Percentiles rank a stretch among this genome's conserved stretches.
Evolutionary conservation across 2,329 filamentous ascomycete species (phyloP).

Genomic region (Pseudopyrenochaeta lycopersici): DNA sequence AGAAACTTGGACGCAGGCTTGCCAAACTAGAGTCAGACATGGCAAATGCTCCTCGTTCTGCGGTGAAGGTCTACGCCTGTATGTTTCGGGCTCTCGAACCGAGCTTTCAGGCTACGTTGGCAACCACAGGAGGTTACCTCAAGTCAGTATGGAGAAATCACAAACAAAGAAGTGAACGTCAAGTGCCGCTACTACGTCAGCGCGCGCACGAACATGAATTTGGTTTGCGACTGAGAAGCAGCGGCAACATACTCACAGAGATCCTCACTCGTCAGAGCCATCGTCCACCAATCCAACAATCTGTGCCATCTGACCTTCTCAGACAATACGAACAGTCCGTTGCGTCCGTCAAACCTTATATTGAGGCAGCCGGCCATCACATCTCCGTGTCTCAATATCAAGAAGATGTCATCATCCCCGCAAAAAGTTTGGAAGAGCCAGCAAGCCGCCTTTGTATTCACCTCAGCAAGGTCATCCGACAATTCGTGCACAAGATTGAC

Average conservation of each 20-base stretch:
- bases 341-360: conserved; percentile 24
- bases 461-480: conserved; percentile 50
- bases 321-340: conserved; percentile 19
- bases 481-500: conserved; percentile 10
- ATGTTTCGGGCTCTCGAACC: conserved; percentile 6
- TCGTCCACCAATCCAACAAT: not conserved
- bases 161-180: conserved; percentile 40
- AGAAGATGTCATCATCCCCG: conserved; percentile 29
- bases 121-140: conserved; percentile 19
- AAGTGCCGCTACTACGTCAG: conserved; percentile 54
- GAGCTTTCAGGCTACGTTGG: conserved; percentile 23
- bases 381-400: conserved; percentile 24
- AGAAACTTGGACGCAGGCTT: conserved; percentile 66
- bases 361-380: conserved; percentile 11
- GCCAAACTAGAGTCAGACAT: conserved; percentile 63
- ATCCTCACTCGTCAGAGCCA: conserved; percentile 1
- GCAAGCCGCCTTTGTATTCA: conserved; percentile 6
- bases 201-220: conserved; percentile 38
- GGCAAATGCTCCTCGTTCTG: not conserved
- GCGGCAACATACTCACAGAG: conserved; percentile 15
- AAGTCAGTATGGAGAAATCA: conserved; percentile 29
- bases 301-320: conserved; percentile 18
- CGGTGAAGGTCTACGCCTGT: not conserved
- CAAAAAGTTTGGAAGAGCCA: conserved; percentile 30
- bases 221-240: conserved; percentile 29